Percentiles rank a stretch among this genome's conserved stretches.
Evolutionary conservation across 1,284 basidiomycete genomes (phyloP).

Genomic region (Ceratobasidium sp.): DNA sequence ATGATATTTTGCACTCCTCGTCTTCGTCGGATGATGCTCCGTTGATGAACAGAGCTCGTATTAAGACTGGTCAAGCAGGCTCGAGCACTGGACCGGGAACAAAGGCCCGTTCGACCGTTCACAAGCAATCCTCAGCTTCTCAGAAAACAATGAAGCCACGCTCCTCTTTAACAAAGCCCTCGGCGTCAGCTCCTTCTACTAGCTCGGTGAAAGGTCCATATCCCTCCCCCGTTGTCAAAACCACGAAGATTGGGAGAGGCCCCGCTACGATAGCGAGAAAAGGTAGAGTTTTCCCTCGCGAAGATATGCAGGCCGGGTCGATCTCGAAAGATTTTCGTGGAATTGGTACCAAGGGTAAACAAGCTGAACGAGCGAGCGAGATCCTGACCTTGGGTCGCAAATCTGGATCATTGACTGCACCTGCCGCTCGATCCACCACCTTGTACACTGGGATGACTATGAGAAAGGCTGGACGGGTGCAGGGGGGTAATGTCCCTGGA

Average conservation of each 20-base stretch:
- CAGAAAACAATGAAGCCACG: neutral
- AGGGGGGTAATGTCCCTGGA: neutral
- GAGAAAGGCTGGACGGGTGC: slow-evolving; percentile 19
- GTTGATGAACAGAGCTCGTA: neutral
- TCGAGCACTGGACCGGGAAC: slow-evolving; percentile 3
- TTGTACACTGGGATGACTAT: slow-evolving; percentile 12
- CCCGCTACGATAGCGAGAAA: neutral
- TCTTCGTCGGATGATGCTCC: slow-evolving; percentile 30
- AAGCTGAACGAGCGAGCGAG: slow-evolving; percentile 19
- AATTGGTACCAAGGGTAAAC: slow-evolving; percentile 32
- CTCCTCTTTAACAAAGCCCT: neutral
- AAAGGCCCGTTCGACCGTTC: neutral
- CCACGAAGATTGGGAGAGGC: slow-evolving; percentile 1
- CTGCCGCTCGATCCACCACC: neutral
- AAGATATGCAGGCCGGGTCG: slow-evolving; percentile 9
- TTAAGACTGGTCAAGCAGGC: neutral
- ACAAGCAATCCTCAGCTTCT: neutral
- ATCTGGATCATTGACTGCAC: neutral
- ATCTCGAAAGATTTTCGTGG: slow-evolving; percentile 32
- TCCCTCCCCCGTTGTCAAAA: neutral
- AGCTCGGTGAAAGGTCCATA: neutral
- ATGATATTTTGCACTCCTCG: slow-evolving; percentile 9
- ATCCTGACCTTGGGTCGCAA: slow-evolving; percentile 15
- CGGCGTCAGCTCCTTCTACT: neutral
- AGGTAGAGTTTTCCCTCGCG: neutral